Percentiles rank a stretch among this genome's conserved stretches.
Evolutionary conservation across 2,329 filamentous ascomycete genomes (phyloP).

Genomic region (Pyricularia pennisetigena): DNA sequence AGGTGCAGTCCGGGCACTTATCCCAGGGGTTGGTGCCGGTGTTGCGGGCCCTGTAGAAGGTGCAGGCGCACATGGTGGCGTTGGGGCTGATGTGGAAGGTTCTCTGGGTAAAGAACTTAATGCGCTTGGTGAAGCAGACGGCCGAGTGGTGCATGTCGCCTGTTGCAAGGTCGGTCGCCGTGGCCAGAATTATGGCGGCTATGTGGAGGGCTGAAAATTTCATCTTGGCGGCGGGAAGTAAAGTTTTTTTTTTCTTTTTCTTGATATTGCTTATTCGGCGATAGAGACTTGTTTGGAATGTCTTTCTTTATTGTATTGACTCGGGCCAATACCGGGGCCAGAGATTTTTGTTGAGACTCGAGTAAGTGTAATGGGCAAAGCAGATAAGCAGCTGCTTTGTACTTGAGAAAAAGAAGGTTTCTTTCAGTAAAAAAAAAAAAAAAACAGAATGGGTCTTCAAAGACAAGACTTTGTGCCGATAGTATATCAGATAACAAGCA

Average conservation of each 20-base stretch:
- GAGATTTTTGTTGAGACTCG: not conserved
- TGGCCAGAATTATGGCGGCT: not conserved
- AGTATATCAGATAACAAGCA: too few species aligned
- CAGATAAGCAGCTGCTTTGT: not conserved
- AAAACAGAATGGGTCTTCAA: too few species aligned
- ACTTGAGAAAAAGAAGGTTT: not conserved
- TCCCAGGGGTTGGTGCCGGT: conserved; percentile 12
- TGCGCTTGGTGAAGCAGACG: not conserved
- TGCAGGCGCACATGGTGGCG: conserved; percentile 9
- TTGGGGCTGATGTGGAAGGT: not conserved
- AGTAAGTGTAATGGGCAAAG: not conserved
- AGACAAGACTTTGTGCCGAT: too few species aligned
- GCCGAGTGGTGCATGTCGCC: not conserved
- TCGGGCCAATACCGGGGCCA: too few species aligned
- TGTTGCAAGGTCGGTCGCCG: not conserved
- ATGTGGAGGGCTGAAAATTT: not conserved
- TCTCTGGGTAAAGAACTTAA: not conserved
- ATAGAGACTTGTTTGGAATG: not conserved
- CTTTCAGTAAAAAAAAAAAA: too few species aligned
- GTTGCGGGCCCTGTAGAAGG: conserved; percentile 9
- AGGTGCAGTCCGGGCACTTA: conserved; percentile 11
- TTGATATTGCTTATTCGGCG: too few species aligned
- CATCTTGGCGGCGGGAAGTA: not conserved
- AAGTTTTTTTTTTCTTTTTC: too few species aligned
- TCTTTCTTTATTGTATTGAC: not conserved